Percentiles rank a stretch among this genome's conserved stretches.
These are phyloP conservation scores for Claviceps africana DNA, from an alignment of 2,329 filamentous ascomycete genomes.

Conservation along the genomic window DNA sequence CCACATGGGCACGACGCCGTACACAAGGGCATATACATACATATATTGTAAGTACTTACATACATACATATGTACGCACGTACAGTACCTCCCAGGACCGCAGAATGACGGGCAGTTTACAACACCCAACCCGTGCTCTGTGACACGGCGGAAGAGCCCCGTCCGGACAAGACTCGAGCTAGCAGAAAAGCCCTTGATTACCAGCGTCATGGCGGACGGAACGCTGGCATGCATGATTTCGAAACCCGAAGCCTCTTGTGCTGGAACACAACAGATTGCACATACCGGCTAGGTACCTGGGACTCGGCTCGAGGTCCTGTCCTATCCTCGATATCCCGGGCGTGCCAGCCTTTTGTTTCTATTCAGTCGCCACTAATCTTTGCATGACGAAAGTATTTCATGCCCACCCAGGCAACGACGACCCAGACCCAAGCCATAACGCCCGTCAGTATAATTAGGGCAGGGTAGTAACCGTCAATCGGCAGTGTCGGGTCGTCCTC, in stretches of 20 bases:
- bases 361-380: slow-evolving; percentile 59
- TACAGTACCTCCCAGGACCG: no score
- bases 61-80: no score
- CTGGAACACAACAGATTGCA: background rate
- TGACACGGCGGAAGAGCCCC: background rate
- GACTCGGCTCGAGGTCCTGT: no score
- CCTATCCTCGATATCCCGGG: background rate
- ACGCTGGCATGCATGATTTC: background rate
- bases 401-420: slow-evolving; percentile 90
- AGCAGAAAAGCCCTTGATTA: background rate
- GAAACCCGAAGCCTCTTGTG: background rate
- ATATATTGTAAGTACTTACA: background rate
- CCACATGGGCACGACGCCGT: background rate
- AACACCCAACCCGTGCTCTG: background rate
- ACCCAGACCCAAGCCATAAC: slow-evolving; percentile 99
- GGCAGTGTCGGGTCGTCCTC: slow-evolving; percentile 91
- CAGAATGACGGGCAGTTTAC: background rate
- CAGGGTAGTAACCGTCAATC: slow-evolving; percentile 94
- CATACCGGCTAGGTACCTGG: background rate
- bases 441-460: slow-evolving; percentile 78
- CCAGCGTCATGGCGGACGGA: background rate
- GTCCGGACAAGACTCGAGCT: background rate
- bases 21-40: background rate
- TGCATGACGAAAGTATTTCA: slow-evolving; percentile 98
- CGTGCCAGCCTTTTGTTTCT: background rate